Evolutionary conservation across 495 filamentous ascomycete genomes (phyloP).

Genomic region (Hypomontagnella monticulosa): DNA sequence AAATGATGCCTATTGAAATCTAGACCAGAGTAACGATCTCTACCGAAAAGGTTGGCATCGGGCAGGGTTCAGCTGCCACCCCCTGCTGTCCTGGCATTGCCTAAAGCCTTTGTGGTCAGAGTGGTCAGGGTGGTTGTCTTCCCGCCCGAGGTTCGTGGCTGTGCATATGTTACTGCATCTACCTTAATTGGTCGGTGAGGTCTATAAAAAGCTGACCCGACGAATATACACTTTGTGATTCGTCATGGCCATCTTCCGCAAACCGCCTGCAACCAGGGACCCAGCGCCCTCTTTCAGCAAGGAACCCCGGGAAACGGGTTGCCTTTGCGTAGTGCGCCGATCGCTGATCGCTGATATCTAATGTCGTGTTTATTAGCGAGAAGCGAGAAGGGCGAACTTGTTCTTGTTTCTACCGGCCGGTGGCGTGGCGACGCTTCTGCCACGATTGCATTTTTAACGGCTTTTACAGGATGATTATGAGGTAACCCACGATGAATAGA

Average conservation of each 20-base stretch:
- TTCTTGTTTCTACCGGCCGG: constrained; percentile 18
- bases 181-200: constrained; percentile 40
- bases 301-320: constrained; percentile 17
- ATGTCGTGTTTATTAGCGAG: neutral
- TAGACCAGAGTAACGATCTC: constrained; percentile 22
- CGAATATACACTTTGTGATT: constrained; percentile 41
- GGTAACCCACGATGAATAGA: constrained; percentile 7
- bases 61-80: constrained; percentile 18
- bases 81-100: constrained; percentile 5
- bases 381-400: constrained; percentile 17
- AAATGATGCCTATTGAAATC: constrained; percentile 21
- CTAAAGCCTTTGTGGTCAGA: constrained; percentile 2
- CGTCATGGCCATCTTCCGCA: constrained; percentile 31
- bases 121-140: constrained; percentile 6
- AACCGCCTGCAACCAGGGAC: constrained; percentile 8
- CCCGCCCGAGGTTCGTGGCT: constrained; percentile 38
- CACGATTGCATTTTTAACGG: neutral
- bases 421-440: constrained; percentile 39
- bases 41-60: constrained; percentile 15
- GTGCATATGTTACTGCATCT: constrained; percentile 28
- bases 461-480: neutral
- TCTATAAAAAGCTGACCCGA: constrained; percentile 44
- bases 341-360: constrained; percentile 24
- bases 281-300: constrained; percentile 22
- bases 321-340: constrained; percentile 25